A percentile compares a stretch with the other conserved stretches of the same genome.
phyloP scores from a whole-genome alignment of 176 grass and related monocot species.

The Triticum monococcum region DNA sequence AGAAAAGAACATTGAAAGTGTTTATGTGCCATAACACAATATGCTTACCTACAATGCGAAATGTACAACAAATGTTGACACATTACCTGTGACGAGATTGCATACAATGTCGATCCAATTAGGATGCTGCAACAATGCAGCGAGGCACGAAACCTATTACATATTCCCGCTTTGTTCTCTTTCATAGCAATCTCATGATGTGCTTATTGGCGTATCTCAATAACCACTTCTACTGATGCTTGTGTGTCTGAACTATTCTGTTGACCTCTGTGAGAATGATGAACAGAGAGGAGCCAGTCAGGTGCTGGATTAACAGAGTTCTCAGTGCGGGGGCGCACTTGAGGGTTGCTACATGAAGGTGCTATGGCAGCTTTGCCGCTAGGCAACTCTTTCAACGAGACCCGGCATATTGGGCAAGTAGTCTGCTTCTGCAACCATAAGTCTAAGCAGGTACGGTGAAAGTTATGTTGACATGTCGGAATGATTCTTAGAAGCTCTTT shows the following conservation, averaged over 20 bases:
- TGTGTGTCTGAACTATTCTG: slow-evolving; percentile 17
- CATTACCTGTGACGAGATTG: background rate
- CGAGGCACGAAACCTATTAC: background rate
- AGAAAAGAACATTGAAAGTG: background rate
- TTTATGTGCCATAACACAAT: background rate
- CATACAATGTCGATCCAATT: background rate
- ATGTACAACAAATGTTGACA: background rate
- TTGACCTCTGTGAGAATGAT: slow-evolving; percentile 16
- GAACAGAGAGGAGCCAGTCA: slow-evolving; percentile 30
- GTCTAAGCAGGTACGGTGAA: slow-evolving; percentile 80
- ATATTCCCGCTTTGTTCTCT: background rate
- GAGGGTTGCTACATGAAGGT: slow-evolving; percentile 18
- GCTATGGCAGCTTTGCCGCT: slow-evolving; percentile 29
- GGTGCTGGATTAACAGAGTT: slow-evolving; percentile 29
- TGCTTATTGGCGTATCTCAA: slow-evolving; percentile 32
- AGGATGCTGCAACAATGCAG: background rate
- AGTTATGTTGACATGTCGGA: slow-evolving; percentile 67
- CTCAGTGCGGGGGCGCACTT: slow-evolving; percentile 14
- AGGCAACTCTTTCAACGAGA: slow-evolving; percentile 60
- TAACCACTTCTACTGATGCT: slow-evolving; percentile 45
- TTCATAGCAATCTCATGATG: background rate
- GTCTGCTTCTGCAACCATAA: slow-evolving; percentile 79
- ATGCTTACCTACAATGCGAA: background rate
- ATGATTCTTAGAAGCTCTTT: slow-evolving; percentile 70
- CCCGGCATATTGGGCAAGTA: slow-evolving; percentile 77